phyloP scores from a whole-genome alignment of 169 alveolate genomes.

The Cryptosporidium meleagridis region DNA sequence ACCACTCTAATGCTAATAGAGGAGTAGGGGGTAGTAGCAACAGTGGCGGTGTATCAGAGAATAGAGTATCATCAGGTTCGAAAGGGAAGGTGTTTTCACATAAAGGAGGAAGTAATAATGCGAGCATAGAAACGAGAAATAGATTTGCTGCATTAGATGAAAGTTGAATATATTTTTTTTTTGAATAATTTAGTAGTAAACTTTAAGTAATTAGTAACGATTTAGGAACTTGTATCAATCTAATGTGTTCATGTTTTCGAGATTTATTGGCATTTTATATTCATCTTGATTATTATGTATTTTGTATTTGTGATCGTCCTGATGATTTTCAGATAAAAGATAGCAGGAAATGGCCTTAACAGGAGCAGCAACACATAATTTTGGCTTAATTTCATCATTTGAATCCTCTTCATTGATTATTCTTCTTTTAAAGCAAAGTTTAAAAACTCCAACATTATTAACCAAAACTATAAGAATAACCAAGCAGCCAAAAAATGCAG shows the following conservation, averaged over 20 bases:
- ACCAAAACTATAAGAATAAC: slow-evolving; percentile 57
- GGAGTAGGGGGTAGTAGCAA: not conserved
- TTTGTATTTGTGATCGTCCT: not conserved
- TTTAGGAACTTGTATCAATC: not conserved
- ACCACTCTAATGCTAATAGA: not conserved
- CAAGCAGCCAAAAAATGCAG: slow-evolving; percentile 63
- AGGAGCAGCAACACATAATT: slow-evolving; percentile 42
- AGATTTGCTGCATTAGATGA: slow-evolving; percentile 70
- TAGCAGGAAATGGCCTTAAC: slow-evolving; percentile 67
- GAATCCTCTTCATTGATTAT: not conserved
- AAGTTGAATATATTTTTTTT: not conserved
- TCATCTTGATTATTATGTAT: not conserved
- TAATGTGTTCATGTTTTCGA: not conserved
- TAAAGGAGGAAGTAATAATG: slow-evolving; percentile 12
- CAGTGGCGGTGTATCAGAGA: not conserved
- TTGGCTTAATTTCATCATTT: not conserved
- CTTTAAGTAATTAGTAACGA: slow-evolving; percentile 3
- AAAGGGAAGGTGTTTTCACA: slow-evolving; percentile 17
- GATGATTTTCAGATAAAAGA: slow-evolving; percentile 47
- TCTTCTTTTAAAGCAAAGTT: slow-evolving; percentile 53
- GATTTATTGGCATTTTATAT: not conserved
- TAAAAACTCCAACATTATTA: slow-evolving; percentile 71
- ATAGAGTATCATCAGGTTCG: not conserved
- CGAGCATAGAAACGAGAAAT: slow-evolving; percentile 52
- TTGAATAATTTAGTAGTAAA: not conserved